Evolutionary conservation across 495 filamentous ascomycete genomes (phyloP), one percentile per base, ranked within the genome.

Genomic region (Penicillium crystallinum): DNA sequence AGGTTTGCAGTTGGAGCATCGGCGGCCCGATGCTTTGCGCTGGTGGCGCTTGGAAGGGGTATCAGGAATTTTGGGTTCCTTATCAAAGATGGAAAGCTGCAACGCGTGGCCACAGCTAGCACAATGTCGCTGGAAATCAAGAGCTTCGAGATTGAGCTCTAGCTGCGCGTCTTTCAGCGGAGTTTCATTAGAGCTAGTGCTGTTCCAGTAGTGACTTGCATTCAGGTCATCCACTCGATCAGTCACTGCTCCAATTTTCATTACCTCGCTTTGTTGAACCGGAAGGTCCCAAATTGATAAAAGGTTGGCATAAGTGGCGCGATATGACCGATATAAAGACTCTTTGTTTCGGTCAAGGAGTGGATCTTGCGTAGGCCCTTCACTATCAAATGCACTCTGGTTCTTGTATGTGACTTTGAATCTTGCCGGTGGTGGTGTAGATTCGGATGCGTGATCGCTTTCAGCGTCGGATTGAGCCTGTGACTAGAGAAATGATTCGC

Each of bases 271-370:
- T 15, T 86, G 78, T 27, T 85, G 78, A 4, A 88, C 74, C 0
- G 86, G 85, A 7, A 92, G 74, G n/a, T 80, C 79, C 91, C 92
- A 97, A 50, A 86, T 81, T 38, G 81, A 84, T 2, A 97, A 76
- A 57, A 95, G 77, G 54, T 92, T 79, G 10, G 92, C 89, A 62
- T 97, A 97, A 33, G 83, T 76, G 46, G 81, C 78, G 15, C 91
- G 82, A 67, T 95, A 97, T 37, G 80, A 78, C 7, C 71, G 71
- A 58, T 90, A 91, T 5, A 85, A 64, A 29, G 72, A 61, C 38
- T 77, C 68, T 36, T 81, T 80, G 29, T 71, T 76, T 6, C 77
- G 77, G 49, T 95, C 85, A 6, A 96, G 76, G 22, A 96, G 75
- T 1, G 88, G 79, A 3, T 81, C 76, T 31, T 77, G 77, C 42